These are phyloP conservation scores for Cucurbita argyrosperma DNA, from an alignment of 306 rosid species.

Conservation along the genomic window DNA sequence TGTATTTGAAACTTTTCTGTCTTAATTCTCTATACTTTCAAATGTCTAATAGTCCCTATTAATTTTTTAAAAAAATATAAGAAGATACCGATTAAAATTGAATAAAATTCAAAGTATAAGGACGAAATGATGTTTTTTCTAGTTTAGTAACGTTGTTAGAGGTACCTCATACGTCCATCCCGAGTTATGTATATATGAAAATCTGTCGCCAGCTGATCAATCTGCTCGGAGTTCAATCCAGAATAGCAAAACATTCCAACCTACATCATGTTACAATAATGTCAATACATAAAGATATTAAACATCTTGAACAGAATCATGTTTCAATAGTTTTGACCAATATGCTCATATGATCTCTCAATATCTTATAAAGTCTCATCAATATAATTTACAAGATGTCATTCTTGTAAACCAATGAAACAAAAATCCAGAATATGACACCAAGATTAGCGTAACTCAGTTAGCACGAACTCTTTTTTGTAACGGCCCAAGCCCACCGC, in stretches of 20 bases:
- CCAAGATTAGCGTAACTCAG: too few species aligned
- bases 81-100: too few species aligned
- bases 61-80: too few species aligned
- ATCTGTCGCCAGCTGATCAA: conserved; percentile 18
- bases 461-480: too few species aligned
- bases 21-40: neutral
- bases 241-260: conserved; percentile 28
- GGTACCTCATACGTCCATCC: conserved; percentile 27
- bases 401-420: neutral
- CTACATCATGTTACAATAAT: conserved; percentile 4
- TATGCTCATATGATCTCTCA: neutral
- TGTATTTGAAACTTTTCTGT: too few species aligned
- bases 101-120: too few species aligned
- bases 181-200: conserved; percentile 22
- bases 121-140: neutral
- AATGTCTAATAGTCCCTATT: too few species aligned
- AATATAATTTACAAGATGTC: neutral
- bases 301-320: neutral
- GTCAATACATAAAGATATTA: neutral
- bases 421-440: neutral
- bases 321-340: neutral
- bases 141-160: neutral
- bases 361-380: neutral
- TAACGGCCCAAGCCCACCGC: too few species aligned
- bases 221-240: conserved; percentile 17